Base-by-base conservation (phyloP, 495 filamentous ascomycete genomes). In the Hypomontagnella monticulosa region DNA sequence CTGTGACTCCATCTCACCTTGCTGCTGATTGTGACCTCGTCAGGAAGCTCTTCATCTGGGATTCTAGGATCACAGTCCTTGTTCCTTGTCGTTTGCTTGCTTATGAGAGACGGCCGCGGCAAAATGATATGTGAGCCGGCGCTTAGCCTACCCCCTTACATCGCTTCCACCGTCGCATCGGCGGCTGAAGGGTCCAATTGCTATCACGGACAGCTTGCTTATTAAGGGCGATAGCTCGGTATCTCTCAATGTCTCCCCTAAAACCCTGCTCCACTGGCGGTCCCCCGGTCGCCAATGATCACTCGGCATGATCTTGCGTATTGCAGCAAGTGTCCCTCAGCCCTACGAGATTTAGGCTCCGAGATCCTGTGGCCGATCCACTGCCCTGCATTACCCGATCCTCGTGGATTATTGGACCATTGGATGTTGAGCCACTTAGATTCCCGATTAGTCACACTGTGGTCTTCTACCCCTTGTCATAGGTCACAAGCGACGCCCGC, bases 311-410 rank as follows among this genome's bases (percentile, higher is more conserved):
- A 54, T 61, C 58, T 63, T 43, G 60, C 61, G 47, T 67, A 51
- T 50, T 64, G 63, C 64, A 61, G 63, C 49, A 57, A 36, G 60
- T 62, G 51, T 57, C 69, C 65, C 64, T 74, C 71, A 74, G 71
- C 71, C 71, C 71, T 74, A 74, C 69, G 66, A 74, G 71, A 72
- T 72, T 70, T 67, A 70, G 57, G 55, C 55, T 47, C 60, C 60
- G 61, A 69, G 65, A 68, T 68, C 60, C 66, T 69, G 38, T 69
- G 42, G 60, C 58, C 50, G 63, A 73, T 67, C 63, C 69, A 63
- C 66, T 44, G 38, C 66, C 51, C 59, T 67, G 60, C 67, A 66
- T 71, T 63, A 41, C 60, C 66, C 55, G 55, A 63, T 60, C 63
- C 44, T 36, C 44, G 49, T 49, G 54, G 36, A 57, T 52, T 14